Conservation (phyloP, 2,329 filamentous ascomycete genomes). For the Colletotrichum salicis region DNA sequence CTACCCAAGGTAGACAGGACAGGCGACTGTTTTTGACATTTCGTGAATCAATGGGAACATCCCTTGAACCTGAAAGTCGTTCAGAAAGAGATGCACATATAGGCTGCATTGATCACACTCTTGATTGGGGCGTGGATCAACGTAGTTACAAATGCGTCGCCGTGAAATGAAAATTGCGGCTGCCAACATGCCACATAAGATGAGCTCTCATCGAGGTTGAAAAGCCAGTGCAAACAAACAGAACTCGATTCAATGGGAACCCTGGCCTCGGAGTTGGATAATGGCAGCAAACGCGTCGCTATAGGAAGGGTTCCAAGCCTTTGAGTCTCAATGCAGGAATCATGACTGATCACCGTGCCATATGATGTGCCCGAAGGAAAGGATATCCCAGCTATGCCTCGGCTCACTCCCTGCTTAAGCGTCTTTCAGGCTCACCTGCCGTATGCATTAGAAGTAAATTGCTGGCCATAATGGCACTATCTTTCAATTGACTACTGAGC, state of each 20-base stretch:
- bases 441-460: not conserved
- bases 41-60: not conserved
- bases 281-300: not conserved
- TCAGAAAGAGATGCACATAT: not conserved
- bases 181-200: not conserved
- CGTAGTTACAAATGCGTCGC: not conserved
- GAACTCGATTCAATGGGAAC: not conserved
- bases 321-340: conserved; percentile 4
- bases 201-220: conserved; percentile 12
- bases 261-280: not conserved
- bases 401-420: not conserved
- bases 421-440: not conserved
- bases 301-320: not conserved
- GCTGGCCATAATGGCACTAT: not conserved
- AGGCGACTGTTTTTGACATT: not conserved
- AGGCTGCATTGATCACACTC: conserved; percentile 3
- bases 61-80: not conserved
- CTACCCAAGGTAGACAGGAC: not conserved
- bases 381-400: conserved; percentile 1
- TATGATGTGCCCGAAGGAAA: not conserved
- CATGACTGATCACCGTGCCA: not conserved
- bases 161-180: not conserved
- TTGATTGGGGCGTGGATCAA: not conserved
- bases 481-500: not conserved
- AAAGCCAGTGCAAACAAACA: conserved; percentile 16